phyloP scores from a whole-genome alignment of 2,329 filamentous ascomycete genomes.

The Talaromyces sp. region DNA sequence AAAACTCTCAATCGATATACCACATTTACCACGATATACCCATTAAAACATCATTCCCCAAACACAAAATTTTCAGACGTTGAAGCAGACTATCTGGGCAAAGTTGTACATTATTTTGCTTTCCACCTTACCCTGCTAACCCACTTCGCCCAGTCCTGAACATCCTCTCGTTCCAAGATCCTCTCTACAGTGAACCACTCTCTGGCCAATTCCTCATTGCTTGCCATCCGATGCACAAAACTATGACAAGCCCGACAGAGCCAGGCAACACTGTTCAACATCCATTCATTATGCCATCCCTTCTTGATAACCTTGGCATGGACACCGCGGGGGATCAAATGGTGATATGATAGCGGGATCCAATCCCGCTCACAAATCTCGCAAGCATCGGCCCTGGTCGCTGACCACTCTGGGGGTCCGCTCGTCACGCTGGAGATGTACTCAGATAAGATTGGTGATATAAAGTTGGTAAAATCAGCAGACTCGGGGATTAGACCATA shows the following conservation, averaged over 20 bases:
- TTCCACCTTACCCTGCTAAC: constrained; percentile 76
- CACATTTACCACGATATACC: not conserved
- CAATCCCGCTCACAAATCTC: constrained; percentile 77
- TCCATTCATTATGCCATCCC: constrained; percentile 76
- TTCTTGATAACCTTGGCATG: constrained; percentile 76
- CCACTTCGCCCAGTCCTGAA: constrained; percentile 72
- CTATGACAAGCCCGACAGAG: constrained; percentile 81
- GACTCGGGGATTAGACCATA: constrained; percentile 64
- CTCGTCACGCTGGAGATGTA: constrained; percentile 64
- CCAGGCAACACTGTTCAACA: constrained; percentile 81
- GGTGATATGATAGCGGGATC: constrained; percentile 79
- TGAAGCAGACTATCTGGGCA: too few relatives aligned
- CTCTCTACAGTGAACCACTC: constrained; percentile 73
- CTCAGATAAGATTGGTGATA: constrained; percentile 63
- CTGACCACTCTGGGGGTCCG: constrained; percentile 65
- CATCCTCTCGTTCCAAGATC: constrained; percentile 70
- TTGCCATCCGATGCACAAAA: constrained; percentile 75
- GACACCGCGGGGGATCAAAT: constrained; percentile 77
- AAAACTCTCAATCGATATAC: not conserved
- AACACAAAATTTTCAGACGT: too few relatives aligned
- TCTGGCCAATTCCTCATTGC: constrained; percentile 76
- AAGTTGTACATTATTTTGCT: constrained; percentile 43
- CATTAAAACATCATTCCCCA: too few relatives aligned
- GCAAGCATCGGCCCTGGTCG: constrained; percentile 63
- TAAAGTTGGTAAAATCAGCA: constrained; percentile 55